Evolutionary conservation across 352 stramenopile genomes (phyloP).

Genomic region (Plasmopara muralis): DNA sequence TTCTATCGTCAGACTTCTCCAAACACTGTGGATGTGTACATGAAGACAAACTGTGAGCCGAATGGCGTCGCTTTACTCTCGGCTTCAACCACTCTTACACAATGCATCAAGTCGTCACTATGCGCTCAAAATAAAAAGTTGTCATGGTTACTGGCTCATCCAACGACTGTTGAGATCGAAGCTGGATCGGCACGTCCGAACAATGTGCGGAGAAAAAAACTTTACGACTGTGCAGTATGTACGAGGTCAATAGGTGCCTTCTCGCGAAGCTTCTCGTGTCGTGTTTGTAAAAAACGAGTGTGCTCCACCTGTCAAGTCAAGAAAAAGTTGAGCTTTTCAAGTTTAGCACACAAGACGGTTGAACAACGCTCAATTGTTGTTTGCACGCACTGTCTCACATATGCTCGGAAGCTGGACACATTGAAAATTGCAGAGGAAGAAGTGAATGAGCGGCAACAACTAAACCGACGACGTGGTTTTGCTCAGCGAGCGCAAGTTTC

Average conservation of each 20-base stretch:
- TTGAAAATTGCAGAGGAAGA: constrained; percentile 29
- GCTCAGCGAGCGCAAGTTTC: constrained; percentile 2
- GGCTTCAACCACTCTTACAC: constrained; percentile 31
- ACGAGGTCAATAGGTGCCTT: constrained; percentile 25
- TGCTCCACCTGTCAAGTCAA: constrained; percentile 31
- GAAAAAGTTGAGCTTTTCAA: constrained; percentile 34
- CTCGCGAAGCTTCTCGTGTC: constrained; percentile 22
- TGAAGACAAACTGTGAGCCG: constrained; percentile 40
- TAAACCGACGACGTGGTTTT: constrained; percentile 9
- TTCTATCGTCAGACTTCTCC: constrained; percentile 33
- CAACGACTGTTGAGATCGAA: constrained; percentile 10
- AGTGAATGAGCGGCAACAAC: constrained; percentile 11
- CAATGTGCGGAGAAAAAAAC: constrained; percentile 16
- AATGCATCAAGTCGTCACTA: constrained; percentile 25
- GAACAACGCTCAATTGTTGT: constrained; percentile 25
- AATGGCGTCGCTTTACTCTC: constrained; percentile 29
- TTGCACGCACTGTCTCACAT: constrained; percentile 32
- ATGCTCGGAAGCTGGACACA: constrained; percentile 23
- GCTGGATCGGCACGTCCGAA: constrained; percentile 13
- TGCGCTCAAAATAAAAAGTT: constrained; percentile 55
- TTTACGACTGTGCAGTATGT: constrained; percentile 30
- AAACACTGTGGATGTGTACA: constrained; percentile 40
- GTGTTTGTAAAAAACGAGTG: constrained; percentile 26
- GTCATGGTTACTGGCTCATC: constrained; percentile 32
- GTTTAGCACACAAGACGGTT: constrained; percentile 23